Conservation (phyloP, 495 filamentous ascomycete species). For the Aspergillus sparsus region DNA sequence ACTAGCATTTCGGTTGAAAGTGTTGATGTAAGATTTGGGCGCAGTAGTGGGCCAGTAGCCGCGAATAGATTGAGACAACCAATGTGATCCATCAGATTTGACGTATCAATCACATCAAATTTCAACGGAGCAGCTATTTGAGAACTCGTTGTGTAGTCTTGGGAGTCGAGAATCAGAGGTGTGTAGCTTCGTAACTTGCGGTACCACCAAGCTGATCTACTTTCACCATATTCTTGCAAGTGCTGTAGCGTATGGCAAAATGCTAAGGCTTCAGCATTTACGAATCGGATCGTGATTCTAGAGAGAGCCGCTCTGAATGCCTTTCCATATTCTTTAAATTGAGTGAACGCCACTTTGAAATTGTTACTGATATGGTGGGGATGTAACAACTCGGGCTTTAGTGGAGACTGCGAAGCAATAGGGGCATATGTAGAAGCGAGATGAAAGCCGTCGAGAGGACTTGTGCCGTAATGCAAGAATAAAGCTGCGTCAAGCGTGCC, state of each 20-base stretch:
- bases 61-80: constrained; percentile 52
- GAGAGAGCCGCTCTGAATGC: constrained; percentile 5
- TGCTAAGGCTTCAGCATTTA: constrained; percentile 43
- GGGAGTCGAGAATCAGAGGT: constrained; percentile 38
- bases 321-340: constrained; percentile 26
- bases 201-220: constrained; percentile 20
- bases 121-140: constrained; percentile 33
- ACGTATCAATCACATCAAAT: constrained; percentile 63
- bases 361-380: background rate
- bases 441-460: constrained; percentile 50
- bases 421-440: constrained; percentile 34
- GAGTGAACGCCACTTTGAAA: background rate
- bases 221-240: constrained; percentile 31
- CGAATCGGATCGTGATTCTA: constrained; percentile 44
- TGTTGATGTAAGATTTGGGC: constrained; percentile 30
- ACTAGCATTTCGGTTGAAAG: constrained; percentile 49
- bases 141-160: constrained; percentile 35
- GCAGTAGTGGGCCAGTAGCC: constrained; percentile 49
- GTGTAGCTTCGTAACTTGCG: constrained; percentile 18
- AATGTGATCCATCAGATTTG: constrained; percentile 51
- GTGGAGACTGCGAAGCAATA: constrained; percentile 20
- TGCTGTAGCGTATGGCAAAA: constrained; percentile 50
- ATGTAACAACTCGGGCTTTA: constrained; percentile 3
- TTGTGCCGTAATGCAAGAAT: constrained; percentile 43
- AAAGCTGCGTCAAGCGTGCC: constrained; percentile 17